Evolutionary conservation across 108 stramenopile species (phyloP).

Genomic region (Stephanodiscus triporus): DNA sequence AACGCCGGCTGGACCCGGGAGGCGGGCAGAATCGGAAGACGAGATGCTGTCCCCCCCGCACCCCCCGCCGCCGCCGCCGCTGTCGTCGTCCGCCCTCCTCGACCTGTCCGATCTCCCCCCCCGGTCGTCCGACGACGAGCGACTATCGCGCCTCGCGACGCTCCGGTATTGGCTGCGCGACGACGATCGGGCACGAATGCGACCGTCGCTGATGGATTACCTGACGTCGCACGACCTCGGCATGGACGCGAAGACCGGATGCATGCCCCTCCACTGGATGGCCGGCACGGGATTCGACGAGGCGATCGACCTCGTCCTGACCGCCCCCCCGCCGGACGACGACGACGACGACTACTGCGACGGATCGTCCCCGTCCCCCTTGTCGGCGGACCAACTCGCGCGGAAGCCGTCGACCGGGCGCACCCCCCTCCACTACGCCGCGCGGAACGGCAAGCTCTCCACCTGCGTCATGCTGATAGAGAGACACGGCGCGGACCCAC

Average conservation of each 20-base stretch:
- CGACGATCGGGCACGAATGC: no score
- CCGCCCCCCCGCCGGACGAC: neutral
- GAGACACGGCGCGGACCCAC: slow-evolving; percentile 48
- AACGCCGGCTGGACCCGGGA: no score
- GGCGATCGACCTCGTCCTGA: slow-evolving; percentile 32
- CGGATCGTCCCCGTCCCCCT: neutral
- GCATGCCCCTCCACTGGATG: slow-evolving; percentile 79
- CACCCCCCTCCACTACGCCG: slow-evolving; percentile 84
- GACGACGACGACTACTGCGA: neutral
- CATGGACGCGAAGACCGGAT: slow-evolving; percentile 54
- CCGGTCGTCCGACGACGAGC: slow-evolving; percentile 6
- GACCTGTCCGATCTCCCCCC: slow-evolving; percentile 26
- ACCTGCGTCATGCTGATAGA: slow-evolving; percentile 56
- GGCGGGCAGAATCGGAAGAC: no score
- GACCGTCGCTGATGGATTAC: slow-evolving; percentile 7
- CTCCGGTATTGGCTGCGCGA: no score
- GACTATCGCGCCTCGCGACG: slow-evolving; percentile 22
- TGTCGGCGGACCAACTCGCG: slow-evolving; percentile 47
- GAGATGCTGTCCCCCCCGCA: no score
- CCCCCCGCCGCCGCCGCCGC: no score
- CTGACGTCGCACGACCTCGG: slow-evolving; percentile 17
- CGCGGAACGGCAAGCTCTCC: slow-evolving; percentile 72
- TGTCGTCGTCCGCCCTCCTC: slow-evolving; percentile 19
- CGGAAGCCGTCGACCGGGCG: slow-evolving; percentile 52
- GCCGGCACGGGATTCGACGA: slow-evolving; percentile 64